A percentile compares a stretch with the other conserved stretches of the same genome.
phyloP scores from a whole-genome alignment of 805 yeast species.

The Sugiyamaella lignohabitans region DNA sequence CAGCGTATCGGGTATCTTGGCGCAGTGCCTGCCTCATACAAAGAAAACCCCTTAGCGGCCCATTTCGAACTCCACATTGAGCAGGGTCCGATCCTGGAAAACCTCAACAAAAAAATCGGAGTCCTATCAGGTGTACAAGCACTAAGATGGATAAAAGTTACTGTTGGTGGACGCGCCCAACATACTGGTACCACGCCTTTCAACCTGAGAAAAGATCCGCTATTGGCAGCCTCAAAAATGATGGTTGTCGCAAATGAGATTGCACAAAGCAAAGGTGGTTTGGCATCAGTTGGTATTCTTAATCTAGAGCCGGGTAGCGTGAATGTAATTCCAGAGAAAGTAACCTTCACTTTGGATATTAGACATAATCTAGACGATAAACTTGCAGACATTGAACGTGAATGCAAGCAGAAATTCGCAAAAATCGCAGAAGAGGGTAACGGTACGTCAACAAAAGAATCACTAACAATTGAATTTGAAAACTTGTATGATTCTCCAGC shows the following conservation, averaged over 20 bases:
- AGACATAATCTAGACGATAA: conserved; percentile 45
- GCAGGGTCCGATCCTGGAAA: conserved; percentile 66
- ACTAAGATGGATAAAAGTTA: conserved; percentile 51
- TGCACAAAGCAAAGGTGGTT: conserved; percentile 45
- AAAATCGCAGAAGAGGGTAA: conserved; percentile 7
- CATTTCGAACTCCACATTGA: conserved; percentile 72
- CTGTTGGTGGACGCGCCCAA: conserved; percentile 53
- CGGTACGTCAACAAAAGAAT: conserved; percentile 2
- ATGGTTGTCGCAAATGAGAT: conserved; percentile 49
- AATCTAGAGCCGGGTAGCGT: conserved; percentile 52
- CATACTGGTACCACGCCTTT: conserved; percentile 73
- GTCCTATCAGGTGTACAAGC: conserved; percentile 63
- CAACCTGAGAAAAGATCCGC: conserved; percentile 51
- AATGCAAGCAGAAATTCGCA: not conserved
- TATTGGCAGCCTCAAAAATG: conserved; percentile 51
- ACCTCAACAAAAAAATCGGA: conserved; percentile 49
- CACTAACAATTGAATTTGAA: conserved; percentile 33
- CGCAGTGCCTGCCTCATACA: conserved; percentile 39
- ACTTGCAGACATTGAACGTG: conserved; percentile 2
- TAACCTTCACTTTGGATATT: conserved; percentile 50
- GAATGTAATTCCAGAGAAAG: conserved; percentile 60
- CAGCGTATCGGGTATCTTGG: conserved; percentile 59
- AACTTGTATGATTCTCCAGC: conserved; percentile 46
- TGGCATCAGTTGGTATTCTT: conserved; percentile 53
- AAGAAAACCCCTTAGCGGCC: conserved; percentile 50